phyloP scores from a whole-genome alignment of 345 rosid genomes.

The Gossypium thurberi region DNA sequence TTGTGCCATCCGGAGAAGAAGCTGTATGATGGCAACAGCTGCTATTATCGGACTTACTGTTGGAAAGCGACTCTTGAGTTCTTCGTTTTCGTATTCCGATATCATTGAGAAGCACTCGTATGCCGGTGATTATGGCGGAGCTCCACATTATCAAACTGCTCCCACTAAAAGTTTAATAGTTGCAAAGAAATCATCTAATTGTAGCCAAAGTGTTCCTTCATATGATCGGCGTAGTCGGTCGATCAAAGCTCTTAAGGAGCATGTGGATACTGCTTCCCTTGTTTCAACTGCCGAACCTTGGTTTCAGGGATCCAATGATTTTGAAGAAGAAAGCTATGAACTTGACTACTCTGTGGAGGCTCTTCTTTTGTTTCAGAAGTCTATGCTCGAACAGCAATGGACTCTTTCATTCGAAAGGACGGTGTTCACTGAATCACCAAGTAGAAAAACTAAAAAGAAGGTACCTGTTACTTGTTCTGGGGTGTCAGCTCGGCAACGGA shows the following conservation, averaged over 20 bases:
- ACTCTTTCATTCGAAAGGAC: background rate
- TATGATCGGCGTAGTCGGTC: slow-evolving; percentile 16
- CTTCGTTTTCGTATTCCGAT: slow-evolving; percentile 23
- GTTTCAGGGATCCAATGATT: background rate
- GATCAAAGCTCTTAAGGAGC: background rate
- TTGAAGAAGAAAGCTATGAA: background rate
- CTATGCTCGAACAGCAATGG: slow-evolving; percentile 2
- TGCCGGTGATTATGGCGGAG: slow-evolving; percentile 38
- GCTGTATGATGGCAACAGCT: slow-evolving; percentile 71
- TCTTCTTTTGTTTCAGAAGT: slow-evolving; percentile 21
- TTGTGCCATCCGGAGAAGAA: slow-evolving; percentile 15
- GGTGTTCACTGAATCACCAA: background rate
- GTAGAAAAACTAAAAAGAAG: slow-evolving; percentile 32
- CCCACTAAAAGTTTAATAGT: slow-evolving; percentile 34
- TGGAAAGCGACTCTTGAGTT: slow-evolving; percentile 65
- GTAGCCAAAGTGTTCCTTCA: slow-evolving; percentile 37
- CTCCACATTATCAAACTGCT: slow-evolving; percentile 31
- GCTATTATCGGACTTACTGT: slow-evolving; percentile 71
- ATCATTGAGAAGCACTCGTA: slow-evolving; percentile 11
- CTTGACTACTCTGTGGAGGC: slow-evolving; percentile 40
- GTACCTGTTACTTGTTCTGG: slow-evolving; percentile 63
- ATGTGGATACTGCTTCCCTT: background rate
- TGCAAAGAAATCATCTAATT: slow-evolving; percentile 49
- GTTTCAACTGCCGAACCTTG: background rate
- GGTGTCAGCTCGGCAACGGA: slow-evolving; percentile 71